Percentiles rank a stretch among this genome's conserved stretches.
phyloP scores from a whole-genome alignment of 2,329 filamentous ascomycete species.

The Paraconiothyrium brasiliense region DNA sequence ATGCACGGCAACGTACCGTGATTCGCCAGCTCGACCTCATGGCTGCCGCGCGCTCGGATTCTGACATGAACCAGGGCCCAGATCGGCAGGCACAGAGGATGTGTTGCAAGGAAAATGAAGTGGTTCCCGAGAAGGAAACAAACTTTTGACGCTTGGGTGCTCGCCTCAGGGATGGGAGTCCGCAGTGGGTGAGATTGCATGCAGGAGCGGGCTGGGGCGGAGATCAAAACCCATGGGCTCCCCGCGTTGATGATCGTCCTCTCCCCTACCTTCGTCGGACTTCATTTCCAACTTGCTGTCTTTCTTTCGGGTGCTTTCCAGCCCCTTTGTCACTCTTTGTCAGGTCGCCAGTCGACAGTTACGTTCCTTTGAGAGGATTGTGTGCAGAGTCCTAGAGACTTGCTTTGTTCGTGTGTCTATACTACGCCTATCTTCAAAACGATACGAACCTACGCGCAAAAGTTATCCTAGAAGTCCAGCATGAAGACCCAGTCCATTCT shows the following conservation, averaged over 20 bases:
- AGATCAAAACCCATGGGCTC: constrained; percentile 36
- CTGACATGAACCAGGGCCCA: constrained; percentile 25
- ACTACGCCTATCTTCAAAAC: constrained; percentile 21
- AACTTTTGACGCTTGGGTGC: constrained; percentile 19
- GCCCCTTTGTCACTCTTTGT: constrained; percentile 44
- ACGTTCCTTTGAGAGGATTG: constrained; percentile 39
- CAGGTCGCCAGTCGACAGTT: constrained; percentile 49
- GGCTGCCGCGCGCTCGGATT: constrained; percentile 35
- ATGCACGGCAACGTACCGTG: constrained; percentile 21
- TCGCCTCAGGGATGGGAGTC: constrained; percentile 25
- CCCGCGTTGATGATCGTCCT: constrained; percentile 24
- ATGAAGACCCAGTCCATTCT: constrained; percentile 49
- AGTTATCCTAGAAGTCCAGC: neutral
- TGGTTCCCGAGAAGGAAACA: constrained; percentile 27
- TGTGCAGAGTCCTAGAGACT: constrained; percentile 45
- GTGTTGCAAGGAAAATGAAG: constrained; percentile 35
- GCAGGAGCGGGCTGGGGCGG: constrained; percentile 12
- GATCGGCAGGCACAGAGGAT: constrained; percentile 32
- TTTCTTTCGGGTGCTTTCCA: constrained; percentile 40
- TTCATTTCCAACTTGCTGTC: constrained; percentile 42
- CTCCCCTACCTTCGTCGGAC: constrained; percentile 35
- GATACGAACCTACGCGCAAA: neutral
- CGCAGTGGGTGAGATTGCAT: constrained; percentile 11
- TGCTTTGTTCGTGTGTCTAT: constrained; percentile 35
- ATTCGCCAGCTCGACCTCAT: constrained; percentile 36